phyloP scores from a whole-genome alignment of 1,284 basidiomycete genomes.

The Neotropicomus parvogracilis region DNA sequence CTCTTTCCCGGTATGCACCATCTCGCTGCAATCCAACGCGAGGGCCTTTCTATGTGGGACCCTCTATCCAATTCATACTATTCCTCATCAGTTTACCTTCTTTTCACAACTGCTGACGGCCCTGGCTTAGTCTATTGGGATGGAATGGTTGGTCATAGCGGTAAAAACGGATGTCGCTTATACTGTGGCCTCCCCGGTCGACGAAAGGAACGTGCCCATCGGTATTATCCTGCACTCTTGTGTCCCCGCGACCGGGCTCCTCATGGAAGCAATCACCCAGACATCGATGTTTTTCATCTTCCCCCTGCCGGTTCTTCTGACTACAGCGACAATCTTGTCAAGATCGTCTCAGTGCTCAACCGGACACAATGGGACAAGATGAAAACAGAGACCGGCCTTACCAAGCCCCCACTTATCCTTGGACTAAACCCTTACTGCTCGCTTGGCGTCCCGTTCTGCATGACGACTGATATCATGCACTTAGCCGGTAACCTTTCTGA shows the following conservation, averaged over 20 bases:
- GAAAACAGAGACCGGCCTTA: neutral
- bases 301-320: neutral
- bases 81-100: neutral
- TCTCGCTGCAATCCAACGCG: neutral
- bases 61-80: neutral
- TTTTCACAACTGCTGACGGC: neutral
- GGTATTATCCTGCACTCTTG: neutral
- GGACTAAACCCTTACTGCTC: neutral
- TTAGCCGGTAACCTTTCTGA: neutral
- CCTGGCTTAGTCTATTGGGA: neutral
- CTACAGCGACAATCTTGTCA: neutral
- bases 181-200: neutral
- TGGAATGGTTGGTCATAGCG: neutral
- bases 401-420: neutral
- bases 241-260: neutral
- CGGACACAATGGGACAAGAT: neutral
- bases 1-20: neutral
- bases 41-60: neutral
- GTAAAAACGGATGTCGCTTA: neutral
- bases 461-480: conserved; percentile 5
- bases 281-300: neutral
- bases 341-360: neutral
- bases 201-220: neutral
- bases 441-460: conserved; percentile 13
- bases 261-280: neutral